These are phyloP conservation scores for Hyphodiscus sp. DNA, from an alignment of 2,329 filamentous ascomycete species.

Conservation along the genomic window DNA sequence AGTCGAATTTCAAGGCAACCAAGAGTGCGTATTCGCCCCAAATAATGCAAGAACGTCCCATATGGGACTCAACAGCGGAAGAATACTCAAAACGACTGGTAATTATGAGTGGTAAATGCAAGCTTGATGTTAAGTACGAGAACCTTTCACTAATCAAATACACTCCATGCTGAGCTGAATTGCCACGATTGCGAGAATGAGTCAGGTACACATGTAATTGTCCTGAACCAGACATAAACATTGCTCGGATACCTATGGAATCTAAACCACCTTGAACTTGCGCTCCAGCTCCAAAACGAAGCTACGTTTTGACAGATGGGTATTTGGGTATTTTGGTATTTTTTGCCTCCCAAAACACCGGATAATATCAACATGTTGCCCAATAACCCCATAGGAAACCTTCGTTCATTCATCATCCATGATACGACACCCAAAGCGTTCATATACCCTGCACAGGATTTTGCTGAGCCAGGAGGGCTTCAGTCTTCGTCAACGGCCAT, in stretches of 20 bases:
- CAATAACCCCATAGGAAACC: background rate
- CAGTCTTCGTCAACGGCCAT: constrained; percentile 28
- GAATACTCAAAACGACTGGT: background rate
- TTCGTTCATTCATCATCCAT: background rate
- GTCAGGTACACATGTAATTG: background rate
- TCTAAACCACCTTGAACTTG: background rate
- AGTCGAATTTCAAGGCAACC: background rate
- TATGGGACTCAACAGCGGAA: background rate
- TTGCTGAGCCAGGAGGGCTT: constrained; percentile 17
- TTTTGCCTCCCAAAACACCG: background rate
- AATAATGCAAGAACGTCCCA: background rate
- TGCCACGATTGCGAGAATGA: background rate
- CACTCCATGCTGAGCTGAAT: background rate
- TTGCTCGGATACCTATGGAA: background rate
- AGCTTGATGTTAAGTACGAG: background rate
- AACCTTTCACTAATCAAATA: background rate
- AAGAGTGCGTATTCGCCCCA: background rate
- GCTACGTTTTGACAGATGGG: background rate
- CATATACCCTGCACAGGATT: constrained; percentile 15
- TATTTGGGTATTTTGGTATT: background rate
- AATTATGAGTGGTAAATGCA: background rate
- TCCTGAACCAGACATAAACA: background rate
- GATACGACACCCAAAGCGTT: background rate
- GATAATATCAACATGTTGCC: background rate
- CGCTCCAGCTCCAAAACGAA: background rate